Conservation (phyloP, 495 filamentous ascomycete species). For the Penicillium alfredii region DNA sequence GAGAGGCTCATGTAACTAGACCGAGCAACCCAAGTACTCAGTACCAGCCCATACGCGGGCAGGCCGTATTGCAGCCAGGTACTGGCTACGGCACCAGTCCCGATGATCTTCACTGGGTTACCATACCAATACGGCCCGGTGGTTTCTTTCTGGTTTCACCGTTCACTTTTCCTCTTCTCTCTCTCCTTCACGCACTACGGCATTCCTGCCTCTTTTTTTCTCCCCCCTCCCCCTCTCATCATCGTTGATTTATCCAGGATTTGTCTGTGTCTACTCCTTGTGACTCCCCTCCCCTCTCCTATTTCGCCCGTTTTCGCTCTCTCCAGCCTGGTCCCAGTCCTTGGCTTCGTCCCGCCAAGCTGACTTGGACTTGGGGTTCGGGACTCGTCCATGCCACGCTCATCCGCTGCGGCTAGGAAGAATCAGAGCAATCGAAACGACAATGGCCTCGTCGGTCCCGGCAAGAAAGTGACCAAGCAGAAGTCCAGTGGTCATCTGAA, state of each 20-base stretch:
- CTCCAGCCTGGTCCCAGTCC: constrained; percentile 46
- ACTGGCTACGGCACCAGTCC: too few species aligned
- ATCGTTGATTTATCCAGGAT: too few species aligned
- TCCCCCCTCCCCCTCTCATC: constrained; percentile 11
- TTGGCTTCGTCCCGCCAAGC: constrained; percentile 49
- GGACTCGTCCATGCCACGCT: constrained; percentile 65
- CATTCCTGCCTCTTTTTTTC: constrained; percentile 10
- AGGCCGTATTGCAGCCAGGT: too few species aligned
- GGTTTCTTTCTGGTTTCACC: too few species aligned
- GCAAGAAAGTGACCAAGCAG: constrained; percentile 71
- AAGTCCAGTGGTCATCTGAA: constrained; percentile 59
- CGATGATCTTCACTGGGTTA: too few species aligned
- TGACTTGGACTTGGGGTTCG: constrained; percentile 47
- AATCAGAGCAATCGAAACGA: constrained; percentile 72
- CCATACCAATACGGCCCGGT: too few species aligned
- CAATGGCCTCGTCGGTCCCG: constrained; percentile 78
- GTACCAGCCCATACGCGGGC: too few species aligned
- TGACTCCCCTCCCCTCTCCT: constrained; percentile 3
- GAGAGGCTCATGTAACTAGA: too few species aligned
- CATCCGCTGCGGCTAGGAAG: constrained; percentile 58
- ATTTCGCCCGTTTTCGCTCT: neutral
- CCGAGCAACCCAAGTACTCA: too few species aligned
- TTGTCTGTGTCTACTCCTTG: neutral
- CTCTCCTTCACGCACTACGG: constrained; percentile 13
- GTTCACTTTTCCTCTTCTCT: constrained; percentile 11